A percentile compares a stretch with the other conserved stretches of the same genome.
Conservation (phyloP, 495 filamentous ascomycete genomes). For the Neurospora sublineolata region DNA sequence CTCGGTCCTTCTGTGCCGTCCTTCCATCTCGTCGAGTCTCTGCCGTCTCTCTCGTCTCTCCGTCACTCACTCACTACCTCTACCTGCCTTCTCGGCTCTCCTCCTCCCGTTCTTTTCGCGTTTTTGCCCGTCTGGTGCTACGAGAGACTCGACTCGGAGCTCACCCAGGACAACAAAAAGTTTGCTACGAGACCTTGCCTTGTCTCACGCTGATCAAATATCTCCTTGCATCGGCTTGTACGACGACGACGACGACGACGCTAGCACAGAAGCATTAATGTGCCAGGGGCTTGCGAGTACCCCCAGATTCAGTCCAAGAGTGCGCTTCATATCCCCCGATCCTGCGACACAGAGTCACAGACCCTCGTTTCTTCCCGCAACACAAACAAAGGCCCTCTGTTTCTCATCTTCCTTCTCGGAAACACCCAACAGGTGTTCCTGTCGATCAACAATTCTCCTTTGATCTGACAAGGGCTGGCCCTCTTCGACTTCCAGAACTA, state of each 20-base stretch:
- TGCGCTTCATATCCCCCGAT: slow-evolving; percentile 15
- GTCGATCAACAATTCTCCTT: slow-evolving; percentile 16
- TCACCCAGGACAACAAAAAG: not conserved
- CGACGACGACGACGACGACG: not conserved
- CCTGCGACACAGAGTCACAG: slow-evolving; percentile 21
- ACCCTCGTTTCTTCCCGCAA: not conserved
- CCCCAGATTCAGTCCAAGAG: slow-evolving; percentile 3
- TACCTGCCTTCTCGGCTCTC: not conserved
- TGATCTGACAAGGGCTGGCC: slow-evolving; percentile 19
- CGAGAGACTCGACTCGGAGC: not conserved
- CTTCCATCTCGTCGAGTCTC: slow-evolving; percentile 1
- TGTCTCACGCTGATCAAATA: not conserved
- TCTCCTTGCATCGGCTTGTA: not conserved
- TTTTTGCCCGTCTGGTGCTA: not conserved
- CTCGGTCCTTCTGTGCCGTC: slow-evolving; percentile 5
- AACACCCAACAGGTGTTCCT: slow-evolving; percentile 17
- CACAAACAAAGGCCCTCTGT: slow-evolving; percentile 2
- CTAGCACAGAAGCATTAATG: slow-evolving; percentile 1
- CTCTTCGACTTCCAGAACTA: slow-evolving; percentile 15
- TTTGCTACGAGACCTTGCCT: not conserved
- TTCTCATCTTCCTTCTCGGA: slow-evolving; percentile 9
- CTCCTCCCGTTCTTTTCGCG: slow-evolving; percentile 1
- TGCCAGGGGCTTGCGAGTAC: slow-evolving; percentile 15
- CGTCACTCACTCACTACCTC: not conserved
- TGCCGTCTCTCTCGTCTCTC: slow-evolving; percentile 2